Evolutionary conservation across 2,329 filamentous ascomycete genomes (phyloP).

Genomic region (Penicillium expansum): DNA sequence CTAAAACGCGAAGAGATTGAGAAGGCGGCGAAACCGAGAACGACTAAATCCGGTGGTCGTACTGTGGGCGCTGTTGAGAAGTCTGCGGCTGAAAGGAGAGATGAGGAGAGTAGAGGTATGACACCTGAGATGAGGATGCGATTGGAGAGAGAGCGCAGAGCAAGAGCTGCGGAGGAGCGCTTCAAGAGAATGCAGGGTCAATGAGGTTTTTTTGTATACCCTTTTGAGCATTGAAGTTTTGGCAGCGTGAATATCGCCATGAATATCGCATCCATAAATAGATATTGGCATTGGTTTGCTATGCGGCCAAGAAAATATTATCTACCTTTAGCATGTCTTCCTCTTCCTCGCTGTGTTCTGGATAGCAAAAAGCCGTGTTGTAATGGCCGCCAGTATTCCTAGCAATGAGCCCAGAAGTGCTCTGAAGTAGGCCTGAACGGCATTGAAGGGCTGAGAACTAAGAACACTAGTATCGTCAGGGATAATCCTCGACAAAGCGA

Average conservation of each 20-base stretch:
- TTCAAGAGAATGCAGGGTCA: constrained; percentile 62
- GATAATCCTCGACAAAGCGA: neutral
- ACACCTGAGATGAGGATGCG: constrained; percentile 82
- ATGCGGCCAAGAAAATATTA: neutral
- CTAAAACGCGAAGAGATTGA: constrained; percentile 61
- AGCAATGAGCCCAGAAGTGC: neutral
- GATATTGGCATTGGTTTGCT: neutral
- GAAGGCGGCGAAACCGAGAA: constrained; percentile 42
- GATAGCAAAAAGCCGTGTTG: too few species aligned
- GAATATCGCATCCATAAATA: neutral
- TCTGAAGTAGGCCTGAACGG: neutral
- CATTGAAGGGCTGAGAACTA: neutral
- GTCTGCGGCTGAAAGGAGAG: constrained; percentile 74
- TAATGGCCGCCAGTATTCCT: neutral
- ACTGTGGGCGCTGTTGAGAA: constrained; percentile 62
- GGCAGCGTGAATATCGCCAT: neutral
- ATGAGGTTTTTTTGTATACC: constrained; percentile 9
- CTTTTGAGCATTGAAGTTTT: neutral
- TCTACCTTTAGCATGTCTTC: neutral
- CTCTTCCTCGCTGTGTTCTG: too few species aligned
- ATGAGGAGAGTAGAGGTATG: constrained; percentile 80
- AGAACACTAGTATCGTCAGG: neutral
- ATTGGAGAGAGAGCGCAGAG: constrained; percentile 83
- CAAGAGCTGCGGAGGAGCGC: constrained; percentile 86
- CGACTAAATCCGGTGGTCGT: constrained; percentile 53